Evolutionary conservation across 352 stramenopile genomes (phyloP).

Genomic region (Pythium periplocum): DNA sequence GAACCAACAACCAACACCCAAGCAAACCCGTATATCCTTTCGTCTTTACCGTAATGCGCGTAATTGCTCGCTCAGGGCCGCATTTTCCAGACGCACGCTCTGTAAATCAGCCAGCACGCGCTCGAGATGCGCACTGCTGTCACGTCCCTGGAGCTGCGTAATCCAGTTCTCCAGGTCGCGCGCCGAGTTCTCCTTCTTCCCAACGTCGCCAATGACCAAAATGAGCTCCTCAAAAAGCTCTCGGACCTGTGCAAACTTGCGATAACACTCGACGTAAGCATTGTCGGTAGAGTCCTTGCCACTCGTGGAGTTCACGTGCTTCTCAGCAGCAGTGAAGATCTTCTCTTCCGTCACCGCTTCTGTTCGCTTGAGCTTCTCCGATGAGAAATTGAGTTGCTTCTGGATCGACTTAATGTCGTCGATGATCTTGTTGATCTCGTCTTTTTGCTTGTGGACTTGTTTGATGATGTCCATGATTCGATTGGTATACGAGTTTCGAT

Average conservation of each 20-base stretch:
- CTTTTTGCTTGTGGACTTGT: slow-evolving; percentile 86
- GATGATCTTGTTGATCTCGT: slow-evolving; percentile 80
- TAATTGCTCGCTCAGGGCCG: slow-evolving; percentile 44
- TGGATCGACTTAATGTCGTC: slow-evolving; percentile 71
- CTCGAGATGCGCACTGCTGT: slow-evolving; percentile 64
- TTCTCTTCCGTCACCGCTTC: slow-evolving; percentile 82
- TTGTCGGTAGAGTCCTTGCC: slow-evolving; percentile 12
- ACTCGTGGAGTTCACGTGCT: slow-evolving; percentile 14
- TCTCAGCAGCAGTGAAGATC: slow-evolving; percentile 57
- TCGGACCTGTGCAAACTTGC: slow-evolving; percentile 74
- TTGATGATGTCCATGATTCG: slow-evolving; percentile 91
- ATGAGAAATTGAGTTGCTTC: slow-evolving; percentile 72
- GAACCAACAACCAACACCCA: too few relatives aligned
- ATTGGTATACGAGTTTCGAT: slow-evolving; percentile 80
- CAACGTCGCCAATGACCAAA: slow-evolving; percentile 48
- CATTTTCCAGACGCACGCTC: slow-evolving; percentile 66
- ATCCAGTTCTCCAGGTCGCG: slow-evolving; percentile 85
- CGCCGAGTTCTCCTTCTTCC: slow-evolving; percentile 70
- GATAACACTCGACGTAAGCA: slow-evolving; percentile 79
- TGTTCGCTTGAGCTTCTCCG: slow-evolving; percentile 77
- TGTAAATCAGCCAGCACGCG: slow-evolving; percentile 69
- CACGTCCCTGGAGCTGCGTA: slow-evolving; percentile 64
- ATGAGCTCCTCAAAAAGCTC: slow-evolving; percentile 85
- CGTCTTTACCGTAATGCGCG: slow-evolving; percentile 13
- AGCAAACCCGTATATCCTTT: too few relatives aligned